A percentile compares a stretch with the other conserved stretches of the same genome.
These are phyloP conservation scores for Arthrobotrys musiformis DNA, from an alignment of 2,329 filamentous ascomycete species.

Conservation along the genomic window DNA sequence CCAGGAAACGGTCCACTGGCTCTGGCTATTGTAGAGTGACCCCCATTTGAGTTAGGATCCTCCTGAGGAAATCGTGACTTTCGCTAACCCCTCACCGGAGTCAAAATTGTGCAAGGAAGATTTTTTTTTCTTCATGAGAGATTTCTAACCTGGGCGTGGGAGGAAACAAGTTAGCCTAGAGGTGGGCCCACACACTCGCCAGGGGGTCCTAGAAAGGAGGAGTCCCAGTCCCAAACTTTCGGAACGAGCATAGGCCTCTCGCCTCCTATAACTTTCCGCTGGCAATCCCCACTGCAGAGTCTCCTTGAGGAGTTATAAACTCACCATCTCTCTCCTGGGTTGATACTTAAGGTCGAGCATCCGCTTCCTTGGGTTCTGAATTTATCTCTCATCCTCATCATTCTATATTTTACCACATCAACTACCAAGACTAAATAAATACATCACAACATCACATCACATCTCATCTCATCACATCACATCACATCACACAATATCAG, in stretches of 20 bases:
- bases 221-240: slow-evolving; percentile 52
- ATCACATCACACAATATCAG: slow-evolving; percentile 14
- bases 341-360: slow-evolving; percentile 42
- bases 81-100: slow-evolving; percentile 39
- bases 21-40: slow-evolving; percentile 24
- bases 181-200: slow-evolving; percentile 21
- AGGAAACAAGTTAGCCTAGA: slow-evolving; percentile 40
- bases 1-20: slow-evolving; percentile 51
- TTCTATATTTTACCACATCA: not conserved
- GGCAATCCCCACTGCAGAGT: slow-evolving; percentile 31
- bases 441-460: slow-evolving; percentile 7
- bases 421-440: not conserved
- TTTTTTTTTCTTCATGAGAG: slow-evolving; percentile 23
- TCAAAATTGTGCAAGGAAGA: slow-evolving; percentile 42
- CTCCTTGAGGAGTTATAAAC: slow-evolving; percentile 48
- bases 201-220: slow-evolving; percentile 48
- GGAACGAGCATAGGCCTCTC: slow-evolving; percentile 47
- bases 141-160: slow-evolving; percentile 29
- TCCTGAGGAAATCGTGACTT: slow-evolving; percentile 6
- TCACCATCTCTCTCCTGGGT: slow-evolving; percentile 38
- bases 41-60: slow-evolving; percentile 36
- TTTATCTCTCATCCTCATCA: slow-evolving; percentile 17
- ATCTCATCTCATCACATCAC: not conserved
- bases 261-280: slow-evolving; percentile 47
- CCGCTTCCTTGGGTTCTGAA: slow-evolving; percentile 30